phyloP scores from a whole-genome alignment of 2,329 filamentous ascomycete species.

The Clarireedia monteithiana region DNA sequence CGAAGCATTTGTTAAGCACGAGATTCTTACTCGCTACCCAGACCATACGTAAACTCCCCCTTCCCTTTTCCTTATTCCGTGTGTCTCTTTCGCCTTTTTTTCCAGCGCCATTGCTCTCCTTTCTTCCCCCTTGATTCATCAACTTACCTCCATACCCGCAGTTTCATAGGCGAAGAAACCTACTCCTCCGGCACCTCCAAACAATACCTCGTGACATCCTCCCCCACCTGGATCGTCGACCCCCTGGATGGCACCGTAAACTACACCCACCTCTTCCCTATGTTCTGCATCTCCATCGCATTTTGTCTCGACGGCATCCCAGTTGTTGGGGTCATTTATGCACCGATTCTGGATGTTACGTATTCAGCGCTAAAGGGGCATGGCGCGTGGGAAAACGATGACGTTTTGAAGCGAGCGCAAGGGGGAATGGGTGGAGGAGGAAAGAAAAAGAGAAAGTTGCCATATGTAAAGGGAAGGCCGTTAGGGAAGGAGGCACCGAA shows the following conservation, averaged over 20 bases:
- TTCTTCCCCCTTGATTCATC: not conserved
- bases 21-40: constrained; percentile 54
- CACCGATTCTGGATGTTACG: constrained; percentile 60
- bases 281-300: constrained; percentile 74
- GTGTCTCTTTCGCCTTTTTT: not conserved
- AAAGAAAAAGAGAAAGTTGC: constrained; percentile 51
- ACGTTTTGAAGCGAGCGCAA: not conserved
- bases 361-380: constrained; percentile 60
- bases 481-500: constrained; percentile 57
- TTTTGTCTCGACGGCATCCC: constrained; percentile 54
- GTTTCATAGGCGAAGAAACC: constrained; percentile 70
- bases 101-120: not conserved
- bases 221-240: constrained; percentile 70
- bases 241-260: constrained; percentile 49
- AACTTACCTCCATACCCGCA: constrained; percentile 25
- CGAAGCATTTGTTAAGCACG: constrained; percentile 58
- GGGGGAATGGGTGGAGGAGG: not conserved
- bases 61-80: not conserved
- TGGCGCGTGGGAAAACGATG: constrained; percentile 47
- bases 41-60: constrained; percentile 48
- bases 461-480: constrained; percentile 53
- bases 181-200: constrained; percentile 62
- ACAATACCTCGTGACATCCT: constrained; percentile 55
- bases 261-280: constrained; percentile 64
- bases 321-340: constrained; percentile 63